Evolutionary conservation across 352 stramenopile species (phyloP), one percentile per base, ranked within the genome.

Genomic region (Pythium aquatile): DNA sequence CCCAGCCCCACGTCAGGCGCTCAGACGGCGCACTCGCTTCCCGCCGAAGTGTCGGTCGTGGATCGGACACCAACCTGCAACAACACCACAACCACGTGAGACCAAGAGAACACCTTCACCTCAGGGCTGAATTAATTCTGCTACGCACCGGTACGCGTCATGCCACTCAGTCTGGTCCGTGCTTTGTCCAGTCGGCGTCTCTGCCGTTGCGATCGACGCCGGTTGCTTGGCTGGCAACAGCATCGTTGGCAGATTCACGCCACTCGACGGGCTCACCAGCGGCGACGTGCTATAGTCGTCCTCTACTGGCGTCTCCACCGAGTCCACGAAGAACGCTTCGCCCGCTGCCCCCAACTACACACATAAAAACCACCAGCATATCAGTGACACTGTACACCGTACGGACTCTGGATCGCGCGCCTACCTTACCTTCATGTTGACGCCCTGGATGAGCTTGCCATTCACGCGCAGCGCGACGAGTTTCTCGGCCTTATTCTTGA

Each of bases 301-400:
- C 20, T 85, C 75, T 17, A 88, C 80, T 1, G 74, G 77, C 39
- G 85, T 69, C 10, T 84, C 64, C 55, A 85, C 78, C 46, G 77
- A 62, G 37, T 90, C 77, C 6, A 93, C 79, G 61, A 95, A 95
- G 72, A 88, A 91, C 6, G 80, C 86, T 53, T 95, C 83, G 13
- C 86, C 86, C 2, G 77, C 76, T 1, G 68, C 72, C 1, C 78
- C 84, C 10, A 95, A 33, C 74, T 92, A 52, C 24, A 16, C 26
- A 52, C 8, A 58, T 0, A 7, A 24, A 24, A 24, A 1, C 20
- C 20, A 24, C 20, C 20, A 24, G 20, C 20, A 24, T 24, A 24
- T 24, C 20, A 24, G 20, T 24, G 20, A 24, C 20, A 24, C 20
- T 24, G 20, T 24, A 24, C 20, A 24, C 20, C 20, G 20, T 24